Base-by-base conservation (phyloP, 1,284 basidiomycete species). In the Anthracocystis walkeri region DNA sequence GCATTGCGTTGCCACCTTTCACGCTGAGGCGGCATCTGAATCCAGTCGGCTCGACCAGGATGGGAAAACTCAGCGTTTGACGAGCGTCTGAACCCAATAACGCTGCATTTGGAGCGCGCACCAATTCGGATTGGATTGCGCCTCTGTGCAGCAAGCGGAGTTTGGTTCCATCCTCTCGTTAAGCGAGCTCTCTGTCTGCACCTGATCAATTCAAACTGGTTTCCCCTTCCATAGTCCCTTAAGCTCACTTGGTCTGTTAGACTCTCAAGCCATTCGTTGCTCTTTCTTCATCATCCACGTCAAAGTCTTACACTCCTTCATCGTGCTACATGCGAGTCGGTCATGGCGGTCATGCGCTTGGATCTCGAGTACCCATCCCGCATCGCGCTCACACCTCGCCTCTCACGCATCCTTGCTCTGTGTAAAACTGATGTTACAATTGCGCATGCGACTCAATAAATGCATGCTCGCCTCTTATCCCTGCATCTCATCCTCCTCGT, bases 391-490 rank as follows among this genome's bases (percentile, higher is more conserved):
- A 38, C 12, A 14, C 35, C 35, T 33, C 35, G 35, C 5, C 35
- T 38, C 35, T 38, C 35, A 3, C 35, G 16, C 54, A 14, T 45
- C 14, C n/a, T 35, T 38, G 35, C 44, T 49, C 10, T 20, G 27
- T 49, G 31, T 49, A n/a, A 49, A 20, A 2, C 20, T 49, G 29
- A 20, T 49, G 48, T 49, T 49, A 49, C 46, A 49, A 31, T 49
- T 49, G 29, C 48, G n/a, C 48, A 49, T n/a, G 48, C 29, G n/a
- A 38, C 51, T 41, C 29, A 31, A 31, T 11, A 31, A 31, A 31
- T n/a, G 29, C 48, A 49, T 20, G 27, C 48, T 49, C 27, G 48
- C 29, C 27, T 21, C 48, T n/a, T 29, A 18, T 31, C 27, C 29
- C 11, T 31, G 27, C 31, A 27, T 49, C 48, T 31, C 38, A 12